A percentile compares a stretch with the other conserved stretches of the same genome.
These are phyloP conservation scores for Gentiana dahurica DNA, from an alignment of 257 asterid species.

Conservation along the genomic window DNA sequence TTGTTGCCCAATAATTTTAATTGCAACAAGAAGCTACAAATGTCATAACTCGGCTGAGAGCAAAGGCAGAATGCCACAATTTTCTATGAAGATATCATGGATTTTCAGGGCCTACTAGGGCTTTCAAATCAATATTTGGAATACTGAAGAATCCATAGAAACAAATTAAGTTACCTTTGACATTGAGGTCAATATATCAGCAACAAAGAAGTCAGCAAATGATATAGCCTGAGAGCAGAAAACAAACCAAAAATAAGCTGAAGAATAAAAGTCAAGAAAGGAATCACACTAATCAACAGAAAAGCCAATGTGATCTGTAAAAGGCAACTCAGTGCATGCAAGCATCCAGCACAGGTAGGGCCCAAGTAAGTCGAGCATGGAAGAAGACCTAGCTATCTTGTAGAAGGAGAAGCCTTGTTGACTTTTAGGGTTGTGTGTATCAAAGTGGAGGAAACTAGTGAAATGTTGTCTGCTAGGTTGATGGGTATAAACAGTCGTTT, in stretches of 20 bases:
- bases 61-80: background rate
- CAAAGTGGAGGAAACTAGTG: too few relatives aligned
- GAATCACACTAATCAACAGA: background rate
- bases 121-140: background rate
- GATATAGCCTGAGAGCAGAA: conserved; percentile 67
- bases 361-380: too few relatives aligned
- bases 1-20: background rate
- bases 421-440: too few relatives aligned
- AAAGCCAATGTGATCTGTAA: background rate
- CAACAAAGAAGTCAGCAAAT: conserved; percentile 92
- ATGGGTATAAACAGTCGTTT: too few relatives aligned
- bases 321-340: too few relatives aligned
- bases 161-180: conserved; percentile 63
- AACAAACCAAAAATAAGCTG: conserved; percentile 17
- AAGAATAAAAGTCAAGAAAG: conserved; percentile 1
- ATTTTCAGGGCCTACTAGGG: too few relatives aligned
- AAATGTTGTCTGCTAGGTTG: too few relatives aligned
- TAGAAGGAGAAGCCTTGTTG: too few relatives aligned
- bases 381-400: too few relatives aligned
- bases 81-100: too few relatives aligned
- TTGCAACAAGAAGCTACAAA: background rate
- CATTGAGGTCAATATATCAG: conserved; percentile 96
- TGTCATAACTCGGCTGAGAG: background rate
- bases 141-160: background rate
- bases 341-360: background rate